Evolutionary conservation across 2,329 filamentous ascomycete species (phyloP), one percentile per base, ranked within the genome.

Genomic region (Diaporthe caulivora): DNA sequence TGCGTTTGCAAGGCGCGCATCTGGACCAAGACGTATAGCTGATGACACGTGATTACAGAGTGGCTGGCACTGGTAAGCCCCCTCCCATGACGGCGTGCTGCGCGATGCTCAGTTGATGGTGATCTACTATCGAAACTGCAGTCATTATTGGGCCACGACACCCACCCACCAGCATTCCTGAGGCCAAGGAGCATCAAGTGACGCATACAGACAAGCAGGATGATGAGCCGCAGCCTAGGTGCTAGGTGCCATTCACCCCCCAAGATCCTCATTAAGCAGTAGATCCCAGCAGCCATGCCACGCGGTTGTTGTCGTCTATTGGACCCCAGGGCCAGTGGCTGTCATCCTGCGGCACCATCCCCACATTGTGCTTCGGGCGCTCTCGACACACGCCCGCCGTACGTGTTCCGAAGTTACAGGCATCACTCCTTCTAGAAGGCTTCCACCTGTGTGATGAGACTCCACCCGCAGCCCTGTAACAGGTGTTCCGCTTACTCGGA

Each of bases 341-440:
- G 49, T 71, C 31, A 40, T 70, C 57, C 24, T 47, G 55, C 34
- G 24, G 10, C 26, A 53, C 47, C 58, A 72, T 40, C 62, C 44
- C 62, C 62, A 62, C 69, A 71, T 42, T 42, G 44, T 71, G 11
- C 57, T 60, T 71, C 60, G 54, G 26, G 47, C 47, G n/a, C 31
- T 67, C 62, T 67, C 47, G 47, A 67, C 31, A 62, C 72, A 74
- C 72, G 37, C 72, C 72, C 54, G 34, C 69, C 72, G 72, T 74
- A 51, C 17, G 29, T 15, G 26, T 51, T n/a, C 5, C 49, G 44
- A 44, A 47, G 62, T 21, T 65, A 54, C 73, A 74, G 70, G 70
- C 73, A 74, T 70, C 57, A 68, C 67, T 24, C 51, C 62, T 74
- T 74, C 73, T 73, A 72, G 73, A 74, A 74, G 60, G 64, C 73